Evolutionary conservation across 1,284 basidiomycete species (phyloP).

Genomic region (Vanrija sp.): DNA sequence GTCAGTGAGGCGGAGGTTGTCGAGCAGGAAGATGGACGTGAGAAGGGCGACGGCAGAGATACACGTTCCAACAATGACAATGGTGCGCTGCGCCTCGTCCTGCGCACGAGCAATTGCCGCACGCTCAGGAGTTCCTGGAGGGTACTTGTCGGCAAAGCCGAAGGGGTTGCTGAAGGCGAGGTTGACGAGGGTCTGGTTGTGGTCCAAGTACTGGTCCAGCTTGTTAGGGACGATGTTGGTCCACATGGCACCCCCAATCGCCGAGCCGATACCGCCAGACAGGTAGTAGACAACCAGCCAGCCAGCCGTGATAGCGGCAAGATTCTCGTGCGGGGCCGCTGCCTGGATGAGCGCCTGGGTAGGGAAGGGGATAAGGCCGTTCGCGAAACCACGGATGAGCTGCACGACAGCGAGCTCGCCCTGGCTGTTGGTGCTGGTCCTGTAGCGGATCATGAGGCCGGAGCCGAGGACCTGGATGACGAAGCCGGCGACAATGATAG

Average conservation of each 20-base stretch:
- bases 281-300: slow-evolving; percentile 44
- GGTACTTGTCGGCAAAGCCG: slow-evolving; percentile 33
- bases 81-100: slow-evolving; percentile 34
- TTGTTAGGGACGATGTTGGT: slow-evolving; percentile 24
- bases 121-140: slow-evolving; percentile 43
- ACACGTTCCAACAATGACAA: slow-evolving; percentile 43
- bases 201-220: slow-evolving; percentile 12
- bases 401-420: slow-evolving; percentile 38
- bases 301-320: slow-evolving; percentile 46
- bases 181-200: slow-evolving; percentile 30
- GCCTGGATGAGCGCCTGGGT: slow-evolving; percentile 49
- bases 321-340: slow-evolving; percentile 45
- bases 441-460: slow-evolving; percentile 50
- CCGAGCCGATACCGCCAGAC: slow-evolving; percentile 45
- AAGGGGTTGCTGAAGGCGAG: slow-evolving; percentile 42
- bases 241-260: slow-evolving; percentile 50
- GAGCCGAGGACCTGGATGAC: slow-evolving; percentile 38
- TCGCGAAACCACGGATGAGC: slow-evolving; percentile 45
- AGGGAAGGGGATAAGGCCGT: slow-evolving; percentile 49
- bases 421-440: slow-evolving; percentile 27
- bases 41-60: slow-evolving; percentile 27
- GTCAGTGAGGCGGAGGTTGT: slow-evolving; percentile 37
- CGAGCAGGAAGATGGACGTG: slow-evolving; percentile 24
- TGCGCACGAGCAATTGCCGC: slow-evolving; percentile 37
- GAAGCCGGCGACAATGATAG: slow-evolving; percentile 42